phyloP scores from a whole-genome alignment of 106 monocot species.

The Chionographis japonica region DNA sequence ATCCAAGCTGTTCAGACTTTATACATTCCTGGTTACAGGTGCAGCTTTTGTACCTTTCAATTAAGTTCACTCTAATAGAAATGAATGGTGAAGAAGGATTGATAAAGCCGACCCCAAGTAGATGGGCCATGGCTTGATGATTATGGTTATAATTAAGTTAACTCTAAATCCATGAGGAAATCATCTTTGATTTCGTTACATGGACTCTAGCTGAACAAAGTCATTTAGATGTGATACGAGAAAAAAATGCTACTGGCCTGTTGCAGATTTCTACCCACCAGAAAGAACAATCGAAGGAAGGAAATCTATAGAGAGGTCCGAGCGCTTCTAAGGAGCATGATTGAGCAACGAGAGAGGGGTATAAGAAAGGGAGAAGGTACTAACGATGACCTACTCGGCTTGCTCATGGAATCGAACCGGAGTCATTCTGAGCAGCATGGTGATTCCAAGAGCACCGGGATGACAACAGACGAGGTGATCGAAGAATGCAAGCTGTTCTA shows the following conservation, averaged over 20 bases:
- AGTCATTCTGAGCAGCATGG: background rate
- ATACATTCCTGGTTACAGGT: slow-evolving; percentile 57
- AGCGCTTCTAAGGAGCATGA: slow-evolving; percentile 1
- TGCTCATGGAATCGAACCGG: slow-evolving; percentile 29
- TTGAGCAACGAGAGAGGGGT: slow-evolving; percentile 1
- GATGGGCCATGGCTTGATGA: no score
- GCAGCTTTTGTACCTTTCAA: background rate
- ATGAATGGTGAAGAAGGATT: no score
- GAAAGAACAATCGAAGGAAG: slow-evolving; percentile 13
- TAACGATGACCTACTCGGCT: slow-evolving; percentile 24
- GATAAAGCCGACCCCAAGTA: no score
- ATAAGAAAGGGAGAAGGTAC: background rate
- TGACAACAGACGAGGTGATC: slow-evolving; percentile 27
- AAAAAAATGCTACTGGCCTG: background rate
- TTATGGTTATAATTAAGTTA: no score
- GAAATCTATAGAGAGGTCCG: slow-evolving; percentile 6
- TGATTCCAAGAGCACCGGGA: background rate
- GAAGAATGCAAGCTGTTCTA: slow-evolving; percentile 53
- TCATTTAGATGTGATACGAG: no score
- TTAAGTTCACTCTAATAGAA: no score
- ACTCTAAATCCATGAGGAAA: no score
- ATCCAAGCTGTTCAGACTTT: slow-evolving; percentile 10
- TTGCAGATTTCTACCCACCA: slow-evolving; percentile 29
- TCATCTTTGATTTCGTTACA: no score
- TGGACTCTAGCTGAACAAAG: no score